Percentiles rank a stretch among this genome's conserved stretches.
Conservation (phyloP, 192 early-diverging fungal species). For the Mortierella claussenii region DNA sequence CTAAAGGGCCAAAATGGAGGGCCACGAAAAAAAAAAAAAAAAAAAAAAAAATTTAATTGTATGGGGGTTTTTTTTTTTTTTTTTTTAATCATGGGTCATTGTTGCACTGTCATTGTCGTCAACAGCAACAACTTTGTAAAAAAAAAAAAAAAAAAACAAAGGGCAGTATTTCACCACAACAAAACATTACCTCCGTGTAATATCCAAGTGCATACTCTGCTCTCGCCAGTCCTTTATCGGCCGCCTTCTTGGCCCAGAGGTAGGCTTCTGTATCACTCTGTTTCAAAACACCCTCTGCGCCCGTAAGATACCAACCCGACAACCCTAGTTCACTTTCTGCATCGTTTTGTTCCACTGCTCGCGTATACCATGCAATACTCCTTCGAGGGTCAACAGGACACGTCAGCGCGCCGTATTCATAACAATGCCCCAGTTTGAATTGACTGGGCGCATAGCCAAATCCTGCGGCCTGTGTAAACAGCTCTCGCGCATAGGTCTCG, state of each 20-base stretch:
- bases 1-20: too few species aligned
- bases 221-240: conserved; percentile 93
- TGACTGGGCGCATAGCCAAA: conserved; percentile 94
- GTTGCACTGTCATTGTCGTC: too few species aligned
- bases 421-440: conserved; percentile 90
- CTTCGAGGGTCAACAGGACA: conserved; percentile 87
- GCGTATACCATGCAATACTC: conserved; percentile 97
- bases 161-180: background rate
- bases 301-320: conserved; percentile 98
- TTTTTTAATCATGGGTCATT: too few species aligned
- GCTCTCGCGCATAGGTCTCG: conserved; percentile 87
- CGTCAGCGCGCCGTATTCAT: conserved; percentile 93
- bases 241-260: conserved; percentile 96
- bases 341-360: conserved; percentile 91
- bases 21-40: background rate
- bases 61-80: too few species aligned
- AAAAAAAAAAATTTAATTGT: background rate
- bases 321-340: conserved; percentile 92
- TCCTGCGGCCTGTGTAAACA: conserved; percentile 93
- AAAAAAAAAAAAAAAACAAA: too few species aligned
- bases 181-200: conserved; percentile 76
- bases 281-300: conserved; percentile 86
- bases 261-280: conserved; percentile 97
- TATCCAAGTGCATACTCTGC: conserved; percentile 98
- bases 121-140: too few species aligned